phyloP scores from a whole-genome alignment of 2,329 filamentous ascomycete genomes.

The Ophiostoma sp. region DNA sequence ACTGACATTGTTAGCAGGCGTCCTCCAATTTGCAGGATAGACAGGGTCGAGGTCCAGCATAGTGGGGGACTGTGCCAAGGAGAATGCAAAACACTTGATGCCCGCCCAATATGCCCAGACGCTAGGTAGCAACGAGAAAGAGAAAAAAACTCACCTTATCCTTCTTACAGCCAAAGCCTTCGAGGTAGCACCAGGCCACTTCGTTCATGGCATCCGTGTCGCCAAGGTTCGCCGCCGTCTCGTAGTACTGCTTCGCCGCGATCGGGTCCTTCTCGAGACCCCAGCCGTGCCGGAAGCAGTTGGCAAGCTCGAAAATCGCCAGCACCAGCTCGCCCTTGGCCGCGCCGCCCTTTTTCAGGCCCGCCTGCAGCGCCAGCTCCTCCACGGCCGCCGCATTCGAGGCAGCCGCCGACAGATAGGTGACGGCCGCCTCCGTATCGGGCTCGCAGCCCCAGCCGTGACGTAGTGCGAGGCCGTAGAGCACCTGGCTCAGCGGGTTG shows the following conservation, averaged over 20 bases:
- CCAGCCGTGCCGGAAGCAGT: constrained; percentile 93
- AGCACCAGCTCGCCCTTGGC: constrained; percentile 95
- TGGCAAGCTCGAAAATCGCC: constrained; percentile 90
- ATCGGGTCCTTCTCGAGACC: constrained; percentile 79
- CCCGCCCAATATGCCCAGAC: no score
- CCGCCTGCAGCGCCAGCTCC: constrained; percentile 74
- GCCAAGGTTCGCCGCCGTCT: constrained; percentile 92
- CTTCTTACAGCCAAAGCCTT: constrained; percentile 96
- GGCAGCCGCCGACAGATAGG: constrained; percentile 81
- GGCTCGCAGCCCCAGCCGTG: constrained; percentile 88
- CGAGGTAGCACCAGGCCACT: constrained; percentile 88
- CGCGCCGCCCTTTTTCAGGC: constrained; percentile 85
- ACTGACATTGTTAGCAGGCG: constrained; percentile 53
- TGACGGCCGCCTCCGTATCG: constrained; percentile 67
- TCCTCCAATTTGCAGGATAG: no score
- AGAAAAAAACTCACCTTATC: constrained; percentile 70
- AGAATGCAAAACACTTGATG: background rate
- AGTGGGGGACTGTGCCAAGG: no score
- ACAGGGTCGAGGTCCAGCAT: no score
- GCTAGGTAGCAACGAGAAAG: background rate
- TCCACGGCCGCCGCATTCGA: constrained; percentile 86
- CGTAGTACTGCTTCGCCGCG: constrained; percentile 90
- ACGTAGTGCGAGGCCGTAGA: constrained; percentile 88
- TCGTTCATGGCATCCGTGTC: constrained; percentile 99
- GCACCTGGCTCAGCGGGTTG: constrained; percentile 89